phyloP scores from a whole-genome alignment of 2,329 filamentous ascomycete genomes.

The Aspergillus puulaauensis region DNA sequence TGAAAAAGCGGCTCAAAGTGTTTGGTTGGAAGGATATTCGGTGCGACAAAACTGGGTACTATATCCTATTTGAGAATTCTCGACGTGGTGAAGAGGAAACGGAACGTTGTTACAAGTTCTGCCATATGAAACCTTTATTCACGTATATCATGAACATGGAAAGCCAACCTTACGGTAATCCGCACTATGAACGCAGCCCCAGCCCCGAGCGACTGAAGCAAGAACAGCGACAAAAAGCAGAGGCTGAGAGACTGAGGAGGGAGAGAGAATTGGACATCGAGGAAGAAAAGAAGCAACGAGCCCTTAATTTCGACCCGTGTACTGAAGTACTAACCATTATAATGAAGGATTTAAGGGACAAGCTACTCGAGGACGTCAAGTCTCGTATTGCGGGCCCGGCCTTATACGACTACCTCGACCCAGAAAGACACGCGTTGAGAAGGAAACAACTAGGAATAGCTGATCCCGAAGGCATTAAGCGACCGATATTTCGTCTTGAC shows the following conservation, averaged over 20 bases:
- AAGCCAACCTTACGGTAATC: constrained; percentile 68
- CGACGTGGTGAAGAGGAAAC: constrained; percentile 75
- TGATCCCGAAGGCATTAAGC: constrained; percentile 63
- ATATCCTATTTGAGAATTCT: constrained; percentile 82
- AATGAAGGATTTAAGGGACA: constrained; percentile 77
- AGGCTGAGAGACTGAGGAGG: constrained; percentile 64
- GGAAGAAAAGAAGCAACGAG: constrained; percentile 84
- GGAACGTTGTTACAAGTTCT: constrained; percentile 73
- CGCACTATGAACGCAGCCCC: constrained; percentile 56
- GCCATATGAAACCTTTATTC: constrained; percentile 81
- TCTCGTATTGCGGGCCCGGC: constrained; percentile 79
- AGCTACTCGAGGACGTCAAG: constrained; percentile 84
- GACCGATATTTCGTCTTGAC: constrained; percentile 57
- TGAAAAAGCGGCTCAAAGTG: constrained; percentile 84
- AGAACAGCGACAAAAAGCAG: constrained; percentile 60
- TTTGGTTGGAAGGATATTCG: constrained; percentile 80
- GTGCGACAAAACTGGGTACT: constrained; percentile 84
- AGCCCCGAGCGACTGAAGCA: constrained; percentile 45
- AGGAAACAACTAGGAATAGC: constrained; percentile 75
- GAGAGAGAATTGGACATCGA: constrained; percentile 82
- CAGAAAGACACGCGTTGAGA: constrained; percentile 75
- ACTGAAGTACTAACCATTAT: constrained; percentile 77
- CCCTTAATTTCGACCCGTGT: constrained; percentile 87
- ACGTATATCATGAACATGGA: constrained; percentile 93
- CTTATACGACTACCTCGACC: constrained; percentile 79